Evolutionary conservation across 768 basidiomycete genomes (phyloP).

Genomic region (Agrocybe praecox): DNA sequence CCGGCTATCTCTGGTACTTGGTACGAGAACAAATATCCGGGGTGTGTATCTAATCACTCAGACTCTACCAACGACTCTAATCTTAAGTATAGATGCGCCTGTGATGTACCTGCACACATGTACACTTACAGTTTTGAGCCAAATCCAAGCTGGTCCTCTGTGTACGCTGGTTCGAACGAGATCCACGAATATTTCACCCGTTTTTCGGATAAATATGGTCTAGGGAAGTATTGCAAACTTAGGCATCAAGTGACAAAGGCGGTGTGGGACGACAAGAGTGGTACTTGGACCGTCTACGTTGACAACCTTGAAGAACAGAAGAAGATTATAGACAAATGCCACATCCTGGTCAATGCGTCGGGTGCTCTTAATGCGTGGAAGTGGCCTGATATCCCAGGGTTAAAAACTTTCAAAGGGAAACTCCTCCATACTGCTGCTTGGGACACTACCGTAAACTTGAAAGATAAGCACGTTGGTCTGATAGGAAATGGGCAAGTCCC

Average conservation of each 20-base stretch:
- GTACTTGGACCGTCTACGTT: constrained; percentile 30
- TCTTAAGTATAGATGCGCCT: constrained; percentile 11
- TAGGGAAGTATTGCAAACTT: constrained; percentile 32
- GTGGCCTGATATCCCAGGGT: constrained; percentile 39
- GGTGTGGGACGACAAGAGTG: constrained; percentile 28
- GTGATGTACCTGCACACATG: constrained; percentile 33
- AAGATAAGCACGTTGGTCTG: constrained; percentile 37
- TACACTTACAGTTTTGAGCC: constrained; percentile 37
- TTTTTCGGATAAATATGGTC: constrained; percentile 29
- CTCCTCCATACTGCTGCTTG: constrained; percentile 39
- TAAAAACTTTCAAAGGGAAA: constrained; percentile 32
- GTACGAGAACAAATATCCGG: constrained; percentile 39
- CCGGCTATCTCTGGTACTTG: constrained; percentile 32
- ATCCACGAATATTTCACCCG: constrained; percentile 29
- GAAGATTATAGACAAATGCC: constrained; percentile 25
- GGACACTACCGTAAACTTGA: constrained; percentile 27
- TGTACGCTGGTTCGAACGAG: constrained; percentile 33
- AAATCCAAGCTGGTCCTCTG: constrained; percentile 32
- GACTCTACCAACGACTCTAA: too few species aligned
- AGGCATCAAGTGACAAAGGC: constrained; percentile 27
- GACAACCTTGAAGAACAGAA: constrained; percentile 18
- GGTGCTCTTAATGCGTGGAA: constrained; percentile 41
- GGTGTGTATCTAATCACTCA: constrained; percentile 14
- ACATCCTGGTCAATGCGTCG: constrained; percentile 34
- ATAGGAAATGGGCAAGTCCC: constrained; percentile 39